Base-by-base conservation (phyloP, 179 eudicot genomes). In the Silene vulgaris region DNA sequence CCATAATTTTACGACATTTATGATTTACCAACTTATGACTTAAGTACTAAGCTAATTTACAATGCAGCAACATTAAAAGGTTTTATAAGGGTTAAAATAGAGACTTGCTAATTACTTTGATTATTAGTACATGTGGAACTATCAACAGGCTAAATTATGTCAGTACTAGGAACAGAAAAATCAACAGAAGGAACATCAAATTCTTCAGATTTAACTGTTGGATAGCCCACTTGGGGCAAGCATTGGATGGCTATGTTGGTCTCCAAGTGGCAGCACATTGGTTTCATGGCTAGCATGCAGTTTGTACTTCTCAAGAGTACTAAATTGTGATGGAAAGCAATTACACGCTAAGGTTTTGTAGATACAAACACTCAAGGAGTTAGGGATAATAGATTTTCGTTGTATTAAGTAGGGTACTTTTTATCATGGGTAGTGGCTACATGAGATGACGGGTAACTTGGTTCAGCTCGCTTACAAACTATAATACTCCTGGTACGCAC, bases 201-300 rank as follows among this genome's bases (percentile, higher is more conserved):
- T 5, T 4, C 21, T 66, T 9, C n/a, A 8, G 9, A 14, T 35
- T 37, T 35, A 37, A 40, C 28, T 56, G 8, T 32, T 14, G 69
- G 19, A 65, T 65, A 30, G 69, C 45, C 5, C 43, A 13, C 69
- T 65, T 60, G 9, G 45, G 69, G 19, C 45, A 65, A 30, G 6
- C 20, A 29, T 1, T 65, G 3, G 17, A 65, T 30, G 19, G 43
- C 45, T 65, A 65, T 65, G 17, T 29, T 13, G 32, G 69, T 30
- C 28, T 65, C 69, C 69, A 29, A 65, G 45, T 13, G 45, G 69
- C 69, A 65, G 45, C 40, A 65, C 14, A 65, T 65, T 32, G 21
- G 69, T 14, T 29, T 65, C 45, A 29, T 14, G 45, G 19, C 45
- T 29, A 65, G 69, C 40, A 29, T 29, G 19, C 60, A 56, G 20